Conservation (phyloP, 257 asterid genomes). For the Solanum sitiens region DNA sequence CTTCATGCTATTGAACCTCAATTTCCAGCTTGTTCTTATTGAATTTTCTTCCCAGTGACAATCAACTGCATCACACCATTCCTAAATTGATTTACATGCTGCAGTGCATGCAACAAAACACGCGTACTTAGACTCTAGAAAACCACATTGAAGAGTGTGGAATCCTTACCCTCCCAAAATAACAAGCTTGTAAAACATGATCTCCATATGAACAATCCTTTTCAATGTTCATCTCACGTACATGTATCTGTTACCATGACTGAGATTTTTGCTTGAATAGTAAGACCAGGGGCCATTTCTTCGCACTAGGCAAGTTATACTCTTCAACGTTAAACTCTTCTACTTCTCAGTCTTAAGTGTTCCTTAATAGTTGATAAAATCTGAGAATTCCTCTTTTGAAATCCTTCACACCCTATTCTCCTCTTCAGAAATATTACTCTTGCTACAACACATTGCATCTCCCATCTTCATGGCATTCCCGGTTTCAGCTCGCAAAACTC, state of each 20-base stretch:
- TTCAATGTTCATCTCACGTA: background rate
- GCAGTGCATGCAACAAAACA: background rate
- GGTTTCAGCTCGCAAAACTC: background rate
- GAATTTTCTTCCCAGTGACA: background rate
- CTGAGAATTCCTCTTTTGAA: background rate
- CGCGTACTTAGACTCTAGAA: background rate
- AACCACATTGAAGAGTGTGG: background rate
- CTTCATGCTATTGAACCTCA: background rate
- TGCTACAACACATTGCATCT: background rate
- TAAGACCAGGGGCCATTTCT: background rate
- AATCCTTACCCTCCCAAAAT: background rate
- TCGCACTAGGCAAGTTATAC: background rate
- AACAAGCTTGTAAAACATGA: background rate
- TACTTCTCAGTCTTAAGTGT: background rate
- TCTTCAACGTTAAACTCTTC: background rate
- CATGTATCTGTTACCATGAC: background rate
- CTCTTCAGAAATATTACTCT: background rate
- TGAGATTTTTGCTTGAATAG: background rate
- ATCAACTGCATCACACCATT: background rate
- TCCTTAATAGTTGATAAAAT: background rate
- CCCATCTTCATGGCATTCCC: background rate
- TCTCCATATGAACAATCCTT: background rate
- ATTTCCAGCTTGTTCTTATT: background rate
- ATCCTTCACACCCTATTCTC: background rate
- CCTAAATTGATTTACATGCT: background rate